Evolutionary conservation across 139 green algal species (phyloP).

Genomic region (Zygnema cylindricum): DNA sequence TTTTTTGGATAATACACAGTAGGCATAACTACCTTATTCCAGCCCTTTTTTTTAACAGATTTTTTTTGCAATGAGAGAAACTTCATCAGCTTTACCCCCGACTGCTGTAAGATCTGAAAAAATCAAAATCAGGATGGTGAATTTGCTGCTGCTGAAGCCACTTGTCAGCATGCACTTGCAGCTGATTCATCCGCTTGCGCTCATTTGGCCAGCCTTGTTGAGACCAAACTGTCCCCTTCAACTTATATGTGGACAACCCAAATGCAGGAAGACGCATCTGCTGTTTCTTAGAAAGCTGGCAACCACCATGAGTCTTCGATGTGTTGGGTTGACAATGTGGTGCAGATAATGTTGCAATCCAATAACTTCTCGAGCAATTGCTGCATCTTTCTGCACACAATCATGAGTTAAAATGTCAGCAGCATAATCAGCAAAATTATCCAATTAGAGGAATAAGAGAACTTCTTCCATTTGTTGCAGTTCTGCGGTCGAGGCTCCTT

Average conservation of each 20-base stretch:
- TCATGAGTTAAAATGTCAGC: too few species aligned
- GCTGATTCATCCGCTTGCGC: background rate
- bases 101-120: constrained; percentile 21
- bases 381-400: background rate
- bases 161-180: constrained; percentile 3
- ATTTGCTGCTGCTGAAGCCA: constrained; percentile 26
- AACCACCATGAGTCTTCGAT: background rate
- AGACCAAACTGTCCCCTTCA: constrained; percentile 22
- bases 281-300: background rate
- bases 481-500: too few species aligned
- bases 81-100: too few species aligned
- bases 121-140: constrained; percentile 47
- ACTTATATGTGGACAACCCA: constrained; percentile 45
- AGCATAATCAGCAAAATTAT: too few species aligned
- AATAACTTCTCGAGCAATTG: background rate
- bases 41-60: too few species aligned
- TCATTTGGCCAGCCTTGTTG: background rate
- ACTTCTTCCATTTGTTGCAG: too few species aligned
- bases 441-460: too few species aligned
- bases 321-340: background rate
- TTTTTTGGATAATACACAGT: too few species aligned
- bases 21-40: too few species aligned
- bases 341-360: background rate
- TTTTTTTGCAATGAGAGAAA: too few species aligned
- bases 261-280: constrained; percentile 33